Conservation (phyloP, 805 yeast genomes). For the Jamesozyma lodderae region DNA sequence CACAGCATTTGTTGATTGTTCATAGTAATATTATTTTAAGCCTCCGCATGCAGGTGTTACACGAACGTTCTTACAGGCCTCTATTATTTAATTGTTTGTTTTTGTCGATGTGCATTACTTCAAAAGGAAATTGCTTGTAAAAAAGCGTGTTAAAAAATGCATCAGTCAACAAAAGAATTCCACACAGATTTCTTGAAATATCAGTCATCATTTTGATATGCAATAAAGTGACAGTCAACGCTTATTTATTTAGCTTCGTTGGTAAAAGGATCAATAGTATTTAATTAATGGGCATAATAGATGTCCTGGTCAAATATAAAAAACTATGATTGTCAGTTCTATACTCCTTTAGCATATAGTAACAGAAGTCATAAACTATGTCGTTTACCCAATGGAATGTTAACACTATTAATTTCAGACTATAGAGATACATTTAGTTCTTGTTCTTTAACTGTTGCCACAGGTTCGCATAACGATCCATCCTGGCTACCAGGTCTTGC, state of each 20-base stretch:
- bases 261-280: not conserved
- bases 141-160: too few species aligned
- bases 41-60: too few species aligned
- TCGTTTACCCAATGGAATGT: constrained; percentile 58
- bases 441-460: constrained; percentile 62
- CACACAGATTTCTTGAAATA: not conserved
- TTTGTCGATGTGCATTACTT: too few species aligned
- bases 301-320: constrained; percentile 18
- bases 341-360: constrained; percentile 31
- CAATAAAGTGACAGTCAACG: too few species aligned
- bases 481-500: constrained; percentile 68
- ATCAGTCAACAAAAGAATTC: not conserved
- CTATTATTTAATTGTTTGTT: too few species aligned
- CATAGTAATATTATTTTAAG: too few species aligned
- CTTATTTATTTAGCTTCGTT: not conserved
- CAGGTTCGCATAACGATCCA: constrained; percentile 81
- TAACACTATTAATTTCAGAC: constrained; percentile 65
- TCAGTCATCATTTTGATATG: not conserved
- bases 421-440: constrained; percentile 56
- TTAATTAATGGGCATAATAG: not conserved
- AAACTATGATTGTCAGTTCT: constrained; percentile 19
- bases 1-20: too few species aligned
- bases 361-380: constrained; percentile 38
- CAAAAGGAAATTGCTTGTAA: too few species aligned
- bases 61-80: too few species aligned